These are phyloP conservation scores for Daucus carota DNA, from an alignment of 129 eudicot species.

Conservation along the genomic window DNA sequence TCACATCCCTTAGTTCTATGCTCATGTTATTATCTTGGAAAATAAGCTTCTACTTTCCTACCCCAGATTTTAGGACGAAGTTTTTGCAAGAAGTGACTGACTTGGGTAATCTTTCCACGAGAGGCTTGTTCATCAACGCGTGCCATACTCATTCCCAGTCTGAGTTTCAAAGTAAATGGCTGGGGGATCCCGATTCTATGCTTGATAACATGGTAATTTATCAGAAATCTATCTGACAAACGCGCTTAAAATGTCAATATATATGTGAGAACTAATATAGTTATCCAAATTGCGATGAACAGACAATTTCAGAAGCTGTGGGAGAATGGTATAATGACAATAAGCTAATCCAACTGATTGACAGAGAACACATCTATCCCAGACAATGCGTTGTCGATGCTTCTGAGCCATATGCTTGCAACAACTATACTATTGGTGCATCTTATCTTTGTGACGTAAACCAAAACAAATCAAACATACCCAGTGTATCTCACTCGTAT, in stretches of 20 bases:
- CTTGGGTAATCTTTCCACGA: not conserved
- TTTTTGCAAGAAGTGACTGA: not conserved
- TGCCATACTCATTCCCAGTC: conserved; percentile 15
- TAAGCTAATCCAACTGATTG: not conserved
- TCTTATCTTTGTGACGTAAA: not conserved
- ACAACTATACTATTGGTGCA: conserved; percentile 9
- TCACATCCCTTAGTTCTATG: not conserved
- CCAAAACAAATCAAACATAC: too few relatives aligned
- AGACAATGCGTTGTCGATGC: conserved; percentile 1
- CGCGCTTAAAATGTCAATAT: too few relatives aligned
- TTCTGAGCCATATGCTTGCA: conserved; percentile 6
- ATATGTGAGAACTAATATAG: not conserved
- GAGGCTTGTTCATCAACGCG: conserved; percentile 13
- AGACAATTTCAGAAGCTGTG: conserved; percentile 4
- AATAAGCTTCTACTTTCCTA: not conserved
- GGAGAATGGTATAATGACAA: not conserved
- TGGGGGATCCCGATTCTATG: conserved; percentile 7
- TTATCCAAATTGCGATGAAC: not conserved
- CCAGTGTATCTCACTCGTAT: too few relatives aligned
- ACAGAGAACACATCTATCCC: not conserved
- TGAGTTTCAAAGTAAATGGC: conserved; percentile 13
- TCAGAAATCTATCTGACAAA: not conserved
- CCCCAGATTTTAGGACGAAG: conserved; percentile 1
- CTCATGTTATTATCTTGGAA: not conserved
- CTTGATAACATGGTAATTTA: conserved; percentile 1